These are phyloP conservation scores for Beauveria rudraprayagi DNA, from an alignment of 2,329 filamentous ascomycete genomes.

Conservation along the genomic window DNA sequence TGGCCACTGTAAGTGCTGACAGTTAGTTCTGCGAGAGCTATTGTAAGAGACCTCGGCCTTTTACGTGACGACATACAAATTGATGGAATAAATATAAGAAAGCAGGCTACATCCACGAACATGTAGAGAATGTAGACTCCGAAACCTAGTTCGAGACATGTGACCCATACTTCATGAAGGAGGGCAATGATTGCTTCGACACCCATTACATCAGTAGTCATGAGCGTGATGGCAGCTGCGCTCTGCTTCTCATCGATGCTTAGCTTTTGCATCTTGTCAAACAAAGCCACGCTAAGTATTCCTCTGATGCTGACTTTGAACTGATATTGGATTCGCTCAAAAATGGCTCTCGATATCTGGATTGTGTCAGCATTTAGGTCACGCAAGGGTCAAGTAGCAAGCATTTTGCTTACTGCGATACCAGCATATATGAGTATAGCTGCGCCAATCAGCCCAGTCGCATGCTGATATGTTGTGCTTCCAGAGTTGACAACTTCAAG, in stretches of 20 bases:
- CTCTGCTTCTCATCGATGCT: neutral
- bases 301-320: neutral
- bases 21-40: neutral
- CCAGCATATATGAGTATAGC: neutral
- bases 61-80: neutral
- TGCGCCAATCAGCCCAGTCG: neutral
- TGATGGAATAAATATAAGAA: neutral
- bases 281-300: neutral
- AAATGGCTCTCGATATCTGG: neutral
- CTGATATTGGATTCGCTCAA: neutral
- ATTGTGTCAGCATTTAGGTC: neutral
- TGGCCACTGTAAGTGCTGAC: neutral
- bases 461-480: neutral
- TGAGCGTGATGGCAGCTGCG: neutral
- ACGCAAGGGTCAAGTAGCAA: neutral
- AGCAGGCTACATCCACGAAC: neutral
- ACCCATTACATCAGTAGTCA: neutral
- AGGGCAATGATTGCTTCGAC: neutral
- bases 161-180: neutral
- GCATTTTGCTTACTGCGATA: neutral
- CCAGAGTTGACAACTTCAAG: neutral
- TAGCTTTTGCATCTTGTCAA: neutral
- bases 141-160: neutral
- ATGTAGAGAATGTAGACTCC: neutral
- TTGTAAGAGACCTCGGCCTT: neutral